phyloP scores from a whole-genome alignment of 306 rosid species.

The cucumber (Cucumis sativus) region DNA sequence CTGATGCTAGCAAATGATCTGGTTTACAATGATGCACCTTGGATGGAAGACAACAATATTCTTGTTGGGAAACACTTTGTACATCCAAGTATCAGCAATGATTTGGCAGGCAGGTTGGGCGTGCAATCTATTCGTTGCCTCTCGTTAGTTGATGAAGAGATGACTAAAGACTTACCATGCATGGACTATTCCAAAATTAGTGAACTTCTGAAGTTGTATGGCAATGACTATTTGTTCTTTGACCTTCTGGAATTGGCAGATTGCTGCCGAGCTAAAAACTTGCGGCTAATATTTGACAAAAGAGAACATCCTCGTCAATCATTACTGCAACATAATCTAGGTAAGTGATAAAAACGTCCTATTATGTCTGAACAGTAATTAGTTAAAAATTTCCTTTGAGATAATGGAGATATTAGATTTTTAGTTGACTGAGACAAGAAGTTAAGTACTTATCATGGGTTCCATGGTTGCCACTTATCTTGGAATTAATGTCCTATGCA shows the following conservation, averaged over 20 bases:
- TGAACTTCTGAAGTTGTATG: constrained; percentile 63
- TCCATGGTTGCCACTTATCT: too few species aligned
- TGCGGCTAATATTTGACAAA: constrained; percentile 83
- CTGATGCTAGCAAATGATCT: constrained; percentile 55
- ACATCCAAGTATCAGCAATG: constrained; percentile 85
- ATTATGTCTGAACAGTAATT: background rate
- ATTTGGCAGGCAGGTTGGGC: constrained; percentile 76
- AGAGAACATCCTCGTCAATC: constrained; percentile 93
- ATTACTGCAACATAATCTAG: constrained; percentile 89
- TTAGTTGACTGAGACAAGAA: background rate
- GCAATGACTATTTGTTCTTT: constrained; percentile 62
- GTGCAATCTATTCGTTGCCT: constrained; percentile 77
- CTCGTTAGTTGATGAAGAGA: constrained; percentile 75
- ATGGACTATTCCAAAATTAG: constrained; percentile 73
- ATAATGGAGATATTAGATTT: background rate
- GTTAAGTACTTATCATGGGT: background rate
- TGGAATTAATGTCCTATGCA: too few species aligned
- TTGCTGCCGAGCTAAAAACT: constrained; percentile 76
- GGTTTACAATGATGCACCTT: constrained; percentile 93
- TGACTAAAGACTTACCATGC: constrained; percentile 84
- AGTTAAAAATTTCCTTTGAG: background rate
- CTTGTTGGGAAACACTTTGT: constrained; percentile 57
- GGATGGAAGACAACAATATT: constrained; percentile 75
- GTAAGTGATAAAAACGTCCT: constrained; percentile 20
- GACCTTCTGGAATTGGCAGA: constrained; percentile 98